A percentile compares a stretch with the other conserved stretches of the same genome.
Evolutionary conservation across 208 protist genomes (phyloP).

Genomic region (Wallacemonas sp.): DNA sequence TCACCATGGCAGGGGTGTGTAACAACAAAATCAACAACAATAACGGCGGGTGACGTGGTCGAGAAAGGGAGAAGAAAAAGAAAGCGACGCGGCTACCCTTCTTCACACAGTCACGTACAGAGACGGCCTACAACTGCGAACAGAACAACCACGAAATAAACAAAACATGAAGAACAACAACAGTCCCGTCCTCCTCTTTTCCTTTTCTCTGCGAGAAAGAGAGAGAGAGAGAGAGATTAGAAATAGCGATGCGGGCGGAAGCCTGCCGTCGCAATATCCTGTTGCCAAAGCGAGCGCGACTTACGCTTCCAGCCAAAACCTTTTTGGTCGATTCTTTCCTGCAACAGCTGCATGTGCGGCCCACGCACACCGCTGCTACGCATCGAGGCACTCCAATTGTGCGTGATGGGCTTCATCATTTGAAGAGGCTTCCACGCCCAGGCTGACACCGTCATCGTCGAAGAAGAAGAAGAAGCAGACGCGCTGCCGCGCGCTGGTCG

Average conservation of each 20-base stretch:
- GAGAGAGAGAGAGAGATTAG: constrained; percentile 26
- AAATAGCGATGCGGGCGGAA: constrained; percentile 86
- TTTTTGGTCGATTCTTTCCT: constrained; percentile 83
- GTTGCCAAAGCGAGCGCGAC: constrained; percentile 84
- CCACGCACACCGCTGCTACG: constrained; percentile 66
- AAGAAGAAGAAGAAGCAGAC: background rate
- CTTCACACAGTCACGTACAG: no score
- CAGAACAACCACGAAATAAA: background rate
- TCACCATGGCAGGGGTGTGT: background rate
- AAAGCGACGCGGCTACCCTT: background rate
- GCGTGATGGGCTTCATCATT: constrained; percentile 78
- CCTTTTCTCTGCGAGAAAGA: background rate
- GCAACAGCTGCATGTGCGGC: constrained; percentile 71
- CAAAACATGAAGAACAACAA: background rate
- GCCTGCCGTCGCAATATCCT: constrained; percentile 77
- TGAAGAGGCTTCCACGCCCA: constrained; percentile 62
- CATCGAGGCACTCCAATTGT: constrained; percentile 50
- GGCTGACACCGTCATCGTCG: constrained; percentile 1
- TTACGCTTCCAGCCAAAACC: constrained; percentile 90
- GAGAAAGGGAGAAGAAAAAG: constrained; percentile 5
- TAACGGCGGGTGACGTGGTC: no score
- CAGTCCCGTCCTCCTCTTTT: no score
- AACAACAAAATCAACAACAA: no score
- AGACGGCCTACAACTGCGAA: no score
- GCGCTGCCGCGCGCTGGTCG: no score